phyloP scores from a whole-genome alignment of 75 land plant species.

The Ceratopteris richardii region DNA sequence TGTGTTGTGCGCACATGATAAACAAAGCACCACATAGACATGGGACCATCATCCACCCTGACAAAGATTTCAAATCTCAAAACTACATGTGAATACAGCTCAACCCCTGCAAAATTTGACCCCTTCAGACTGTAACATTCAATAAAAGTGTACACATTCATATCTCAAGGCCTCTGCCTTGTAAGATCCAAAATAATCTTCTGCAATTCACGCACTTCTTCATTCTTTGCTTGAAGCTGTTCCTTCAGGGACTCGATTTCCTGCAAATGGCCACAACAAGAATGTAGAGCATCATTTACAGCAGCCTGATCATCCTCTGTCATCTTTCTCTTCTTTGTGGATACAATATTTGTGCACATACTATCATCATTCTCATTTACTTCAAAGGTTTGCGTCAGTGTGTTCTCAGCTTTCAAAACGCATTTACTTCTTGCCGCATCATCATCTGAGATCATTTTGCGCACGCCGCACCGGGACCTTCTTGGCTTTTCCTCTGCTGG shows the following conservation, averaged over 20 bases:
- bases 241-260: slow-evolving; percentile 9
- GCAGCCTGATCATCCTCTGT: background rate
- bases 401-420: background rate
- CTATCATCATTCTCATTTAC: too few relatives aligned
- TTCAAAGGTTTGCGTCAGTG: background rate
- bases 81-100: too few relatives aligned
- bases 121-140: too few relatives aligned
- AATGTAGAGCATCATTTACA: background rate
- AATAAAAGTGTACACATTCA: too few relatives aligned
- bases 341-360: too few relatives aligned
- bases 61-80: too few relatives aligned
- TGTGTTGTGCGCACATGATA: too few relatives aligned
- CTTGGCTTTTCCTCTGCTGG: background rate
- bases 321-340: background rate
- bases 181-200: slow-evolving; percentile 14
- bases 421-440: background rate
- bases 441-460: slow-evolving; percentile 15
- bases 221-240: slow-evolving; percentile 6
- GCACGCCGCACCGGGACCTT: slow-evolving; percentile 9
- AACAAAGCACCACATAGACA: too few relatives aligned
- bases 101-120: too few relatives aligned
- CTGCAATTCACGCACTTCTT: slow-evolving; percentile 13
- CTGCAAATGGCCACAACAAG: slow-evolving; percentile 7
- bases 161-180: too few relatives aligned
- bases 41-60: too few relatives aligned